Evolutionary conservation across 2,329 filamentous ascomycete species (phyloP).

Genomic region (Alternaria alternata): DNA sequence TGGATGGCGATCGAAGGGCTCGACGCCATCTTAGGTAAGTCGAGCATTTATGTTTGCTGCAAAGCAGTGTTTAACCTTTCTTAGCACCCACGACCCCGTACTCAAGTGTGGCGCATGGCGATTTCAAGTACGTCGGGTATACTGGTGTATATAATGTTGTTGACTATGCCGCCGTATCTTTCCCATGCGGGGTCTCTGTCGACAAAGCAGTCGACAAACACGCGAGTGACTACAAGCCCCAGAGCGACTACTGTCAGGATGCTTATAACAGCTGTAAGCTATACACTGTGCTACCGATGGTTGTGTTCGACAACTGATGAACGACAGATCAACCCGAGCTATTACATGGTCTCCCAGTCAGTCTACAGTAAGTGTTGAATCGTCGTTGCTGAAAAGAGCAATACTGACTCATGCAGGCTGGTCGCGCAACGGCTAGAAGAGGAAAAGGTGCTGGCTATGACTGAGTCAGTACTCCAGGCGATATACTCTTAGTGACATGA

Average conservation of each 20-base stretch:
- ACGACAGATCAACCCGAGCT: constrained; percentile 46
- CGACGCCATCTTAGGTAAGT: constrained; percentile 55
- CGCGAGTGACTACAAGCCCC: constrained; percentile 29
- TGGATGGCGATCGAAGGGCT: constrained; percentile 54
- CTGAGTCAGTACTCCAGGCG: constrained; percentile 45
- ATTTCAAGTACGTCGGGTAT: constrained; percentile 57
- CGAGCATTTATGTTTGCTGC: not conserved
- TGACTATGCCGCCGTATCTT: constrained; percentile 57
- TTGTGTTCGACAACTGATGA: not conserved
- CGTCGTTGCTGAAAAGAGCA: not conserved
- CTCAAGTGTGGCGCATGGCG: constrained; percentile 52
- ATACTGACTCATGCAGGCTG: constrained; percentile 30
- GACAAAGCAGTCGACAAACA: constrained; percentile 51
- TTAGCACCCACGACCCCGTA: constrained; percentile 56
- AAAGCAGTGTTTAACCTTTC: constrained; percentile 12
- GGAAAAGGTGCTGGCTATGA: constrained; percentile 55
- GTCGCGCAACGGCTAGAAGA: constrained; percentile 53
- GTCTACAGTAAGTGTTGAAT: constrained; percentile 43
- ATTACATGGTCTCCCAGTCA: constrained; percentile 56
- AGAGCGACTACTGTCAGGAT: constrained; percentile 52
- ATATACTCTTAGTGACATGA: constrained; percentile 13
- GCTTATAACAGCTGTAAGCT: constrained; percentile 54
- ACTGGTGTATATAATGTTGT: constrained; percentile 59
- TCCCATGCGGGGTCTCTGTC: constrained; percentile 53
- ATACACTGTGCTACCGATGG: not conserved